These are phyloP conservation scores for Aspergillus amoenus DNA, from an alignment of 2,329 filamentous ascomycete genomes.

Conservation along the genomic window DNA sequence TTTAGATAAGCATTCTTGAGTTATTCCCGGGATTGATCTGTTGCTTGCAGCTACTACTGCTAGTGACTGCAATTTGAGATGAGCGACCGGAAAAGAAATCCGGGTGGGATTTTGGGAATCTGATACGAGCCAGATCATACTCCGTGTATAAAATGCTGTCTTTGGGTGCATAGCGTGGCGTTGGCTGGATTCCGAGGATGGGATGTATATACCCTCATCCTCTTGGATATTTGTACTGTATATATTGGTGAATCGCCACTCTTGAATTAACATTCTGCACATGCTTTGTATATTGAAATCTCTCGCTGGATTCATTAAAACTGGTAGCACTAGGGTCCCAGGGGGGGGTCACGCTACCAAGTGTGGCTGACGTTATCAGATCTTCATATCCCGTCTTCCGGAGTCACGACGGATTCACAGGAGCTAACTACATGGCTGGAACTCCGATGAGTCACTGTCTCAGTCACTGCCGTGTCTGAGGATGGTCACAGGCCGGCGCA, in stretches of 20 bases:
- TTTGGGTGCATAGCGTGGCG: constrained; percentile 44
- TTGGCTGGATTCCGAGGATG: constrained; percentile 32
- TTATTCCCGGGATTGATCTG: not conserved
- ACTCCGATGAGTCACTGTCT: too few relatives aligned
- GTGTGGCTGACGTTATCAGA: not conserved
- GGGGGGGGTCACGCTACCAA: not conserved
- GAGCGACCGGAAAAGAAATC: constrained; percentile 6
- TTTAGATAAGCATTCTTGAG: constrained; percentile 68
- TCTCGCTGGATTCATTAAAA: not conserved
- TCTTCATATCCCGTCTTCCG: not conserved
- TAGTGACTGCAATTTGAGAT: not conserved
- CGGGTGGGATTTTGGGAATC: not conserved
- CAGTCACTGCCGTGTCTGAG: not conserved
- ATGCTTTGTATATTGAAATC: not conserved
- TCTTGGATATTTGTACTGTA: constrained; percentile 62
- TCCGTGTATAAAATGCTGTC: constrained; percentile 25
- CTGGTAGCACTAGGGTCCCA: not conserved
- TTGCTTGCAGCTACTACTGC: too few relatives aligned
- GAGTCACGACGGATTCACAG: not conserved
- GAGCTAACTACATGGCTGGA: too few relatives aligned
- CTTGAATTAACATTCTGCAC: constrained; percentile 45
- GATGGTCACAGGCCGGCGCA: not conserved
- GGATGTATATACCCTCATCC: constrained; percentile 19
- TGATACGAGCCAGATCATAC: not conserved
- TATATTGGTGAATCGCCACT: constrained; percentile 63